phyloP scores from a whole-genome alignment of 2,329 filamentous ascomycete species.

The Tolypocladium amazonense region DNA sequence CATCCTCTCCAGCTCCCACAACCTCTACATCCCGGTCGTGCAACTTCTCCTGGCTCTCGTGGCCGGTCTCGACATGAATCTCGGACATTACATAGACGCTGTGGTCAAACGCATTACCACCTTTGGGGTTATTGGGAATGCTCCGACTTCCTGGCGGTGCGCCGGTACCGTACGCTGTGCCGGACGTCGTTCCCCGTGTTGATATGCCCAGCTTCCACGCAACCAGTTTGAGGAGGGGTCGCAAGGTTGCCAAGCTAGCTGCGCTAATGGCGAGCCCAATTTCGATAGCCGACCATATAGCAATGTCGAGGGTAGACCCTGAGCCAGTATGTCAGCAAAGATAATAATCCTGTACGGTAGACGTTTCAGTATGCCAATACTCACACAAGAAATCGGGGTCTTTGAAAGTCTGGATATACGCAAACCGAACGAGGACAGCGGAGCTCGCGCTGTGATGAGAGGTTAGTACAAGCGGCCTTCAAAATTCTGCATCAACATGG shows the following conservation, averaged over 20 bases:
- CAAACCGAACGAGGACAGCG: slow-evolving; percentile 30
- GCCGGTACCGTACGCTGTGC: not conserved
- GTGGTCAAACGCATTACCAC: not conserved
- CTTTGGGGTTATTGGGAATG: not conserved
- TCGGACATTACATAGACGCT: not conserved
- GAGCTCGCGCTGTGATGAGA: slow-evolving; percentile 25
- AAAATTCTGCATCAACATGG: not conserved
- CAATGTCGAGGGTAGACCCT: slow-evolving; percentile 30
- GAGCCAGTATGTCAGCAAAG: not conserved
- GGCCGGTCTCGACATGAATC: not conserved
- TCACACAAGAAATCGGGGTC: slow-evolving; percentile 32
- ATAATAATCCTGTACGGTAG: not conserved
- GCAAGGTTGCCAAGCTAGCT: slow-evolving; percentile 34
- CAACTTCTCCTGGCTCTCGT: not conserved
- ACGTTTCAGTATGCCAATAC: slow-evolving; percentile 3
- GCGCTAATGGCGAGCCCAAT: slow-evolving; percentile 36
- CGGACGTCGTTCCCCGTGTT: not conserved
- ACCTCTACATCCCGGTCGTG: not conserved
- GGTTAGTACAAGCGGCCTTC: slow-evolving; percentile 5
- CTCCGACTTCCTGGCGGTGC: not conserved
- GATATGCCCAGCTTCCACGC: slow-evolving; percentile 19
- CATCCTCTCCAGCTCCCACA: not conserved
- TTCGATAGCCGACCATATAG: slow-evolving; percentile 38
- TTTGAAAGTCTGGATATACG: slow-evolving; percentile 25
- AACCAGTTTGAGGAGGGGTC: slow-evolving; percentile 28